A percentile compares a stretch with the other conserved stretches of the same genome.
Evolutionary conservation across 106 monocot genomes (phyloP).

Genomic region (Phalaenopsis aphrodite): DNA sequence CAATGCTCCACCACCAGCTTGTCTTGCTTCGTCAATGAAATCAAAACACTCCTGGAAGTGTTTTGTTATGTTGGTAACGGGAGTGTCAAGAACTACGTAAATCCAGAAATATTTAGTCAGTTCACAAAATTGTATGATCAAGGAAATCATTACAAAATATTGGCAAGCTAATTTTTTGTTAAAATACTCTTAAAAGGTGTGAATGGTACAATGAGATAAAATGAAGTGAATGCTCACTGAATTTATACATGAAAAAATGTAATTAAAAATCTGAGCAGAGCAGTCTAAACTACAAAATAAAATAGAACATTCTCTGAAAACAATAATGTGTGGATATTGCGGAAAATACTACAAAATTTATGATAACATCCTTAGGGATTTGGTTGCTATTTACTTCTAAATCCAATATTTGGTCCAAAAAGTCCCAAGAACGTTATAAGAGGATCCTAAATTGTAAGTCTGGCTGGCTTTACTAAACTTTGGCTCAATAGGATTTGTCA

Average conservation of each 20-base stretch:
- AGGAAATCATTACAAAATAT: background rate
- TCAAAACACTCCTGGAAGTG: constrained; percentile 80
- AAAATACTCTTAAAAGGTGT: background rate
- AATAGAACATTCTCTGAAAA: background rate
- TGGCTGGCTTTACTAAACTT: too few relatives aligned
- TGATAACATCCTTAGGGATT: too few relatives aligned
- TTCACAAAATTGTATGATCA: background rate
- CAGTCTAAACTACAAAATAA: background rate
- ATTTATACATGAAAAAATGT: background rate
- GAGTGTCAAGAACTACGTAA: constrained; percentile 61
- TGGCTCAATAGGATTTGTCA: too few relatives aligned
- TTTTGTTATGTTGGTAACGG: constrained; percentile 37
- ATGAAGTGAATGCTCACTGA: background rate
- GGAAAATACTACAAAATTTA: background rate
- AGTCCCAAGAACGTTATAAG: too few relatives aligned
- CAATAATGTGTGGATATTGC: background rate
- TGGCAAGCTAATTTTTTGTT: background rate
- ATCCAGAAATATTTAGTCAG: background rate
- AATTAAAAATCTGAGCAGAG: background rate
- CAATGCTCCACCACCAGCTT: constrained; percentile 48
- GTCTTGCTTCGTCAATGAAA: constrained; percentile 75
- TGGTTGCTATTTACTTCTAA: too few relatives aligned
- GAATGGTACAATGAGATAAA: background rate
- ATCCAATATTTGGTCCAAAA: background rate
- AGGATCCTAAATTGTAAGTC: too few relatives aligned